These are phyloP conservation scores for Lactarius tabidus DNA, from an alignment of 768 basidiomycete genomes.

Conservation along the genomic window DNA sequence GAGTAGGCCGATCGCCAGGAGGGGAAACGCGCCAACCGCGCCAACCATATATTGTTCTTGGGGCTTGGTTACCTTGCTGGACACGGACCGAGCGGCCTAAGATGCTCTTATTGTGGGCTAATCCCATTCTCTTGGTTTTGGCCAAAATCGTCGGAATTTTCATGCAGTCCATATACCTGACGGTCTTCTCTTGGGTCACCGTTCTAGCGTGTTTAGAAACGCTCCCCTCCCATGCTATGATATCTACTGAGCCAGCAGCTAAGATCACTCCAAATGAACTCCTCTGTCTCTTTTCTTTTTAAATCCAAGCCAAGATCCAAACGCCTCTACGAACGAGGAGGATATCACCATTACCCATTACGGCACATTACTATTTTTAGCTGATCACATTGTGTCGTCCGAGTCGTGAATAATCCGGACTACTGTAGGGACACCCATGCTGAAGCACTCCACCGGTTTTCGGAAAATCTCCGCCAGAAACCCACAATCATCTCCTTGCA, in stretches of 20 bases:
- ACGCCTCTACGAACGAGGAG: too few relatives aligned
- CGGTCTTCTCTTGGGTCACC: not conserved
- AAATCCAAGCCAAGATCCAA: too few relatives aligned
- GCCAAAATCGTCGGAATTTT: not conserved
- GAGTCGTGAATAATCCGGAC: not conserved
- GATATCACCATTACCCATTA: too few relatives aligned
- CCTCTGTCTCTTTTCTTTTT: not conserved
- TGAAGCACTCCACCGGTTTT: not conserved
- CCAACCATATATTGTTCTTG: not conserved
- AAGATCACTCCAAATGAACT: not conserved
- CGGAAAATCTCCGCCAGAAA: not conserved
- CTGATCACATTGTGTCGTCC: not conserved
- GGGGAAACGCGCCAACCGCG: not conserved
- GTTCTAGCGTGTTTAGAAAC: not conserved
- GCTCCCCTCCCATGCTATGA: not conserved
- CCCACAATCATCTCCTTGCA: constrained; percentile 8
- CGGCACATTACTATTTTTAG: not conserved
- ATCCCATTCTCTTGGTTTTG: not conserved
- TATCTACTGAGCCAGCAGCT: not conserved
- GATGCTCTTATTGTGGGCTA: not conserved
- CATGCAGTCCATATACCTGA: not conserved
- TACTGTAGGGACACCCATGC: not conserved
- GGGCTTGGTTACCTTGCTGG: not conserved
- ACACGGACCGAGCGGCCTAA: not conserved
- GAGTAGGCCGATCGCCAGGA: not conserved